A percentile compares a stretch with the other conserved stretches of the same genome.
Conservation (phyloP, 306 rosid genomes). For the Rosa chinensis region DNA sequence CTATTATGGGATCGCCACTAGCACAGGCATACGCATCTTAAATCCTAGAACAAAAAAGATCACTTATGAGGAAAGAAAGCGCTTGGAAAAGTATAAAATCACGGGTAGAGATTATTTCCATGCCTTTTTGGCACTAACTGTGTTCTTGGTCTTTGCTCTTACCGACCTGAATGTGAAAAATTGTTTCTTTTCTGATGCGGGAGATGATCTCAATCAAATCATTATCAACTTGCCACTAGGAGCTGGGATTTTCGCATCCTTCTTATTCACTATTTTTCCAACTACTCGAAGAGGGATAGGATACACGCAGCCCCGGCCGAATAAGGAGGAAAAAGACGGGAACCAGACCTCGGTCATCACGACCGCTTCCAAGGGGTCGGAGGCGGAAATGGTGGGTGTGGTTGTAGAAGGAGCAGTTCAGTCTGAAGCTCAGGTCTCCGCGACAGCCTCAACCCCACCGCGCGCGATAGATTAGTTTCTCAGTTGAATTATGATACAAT, state of each 20-base stretch:
- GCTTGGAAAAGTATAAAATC: constrained; percentile 12
- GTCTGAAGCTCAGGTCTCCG: not conserved
- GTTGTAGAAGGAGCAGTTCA: not conserved
- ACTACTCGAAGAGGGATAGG: constrained; percentile 52
- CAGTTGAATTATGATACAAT: too few species aligned
- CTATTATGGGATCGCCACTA: constrained; percentile 29
- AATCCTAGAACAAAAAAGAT: not conserved
- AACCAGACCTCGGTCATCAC: not conserved
- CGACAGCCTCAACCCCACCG: not conserved
- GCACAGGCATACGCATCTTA: constrained; percentile 26
- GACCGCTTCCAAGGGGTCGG: not conserved
- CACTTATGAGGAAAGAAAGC: not conserved
- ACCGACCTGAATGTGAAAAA: constrained; percentile 36
- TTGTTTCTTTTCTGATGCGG: constrained; percentile 36
- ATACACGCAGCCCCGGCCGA: not conserved
- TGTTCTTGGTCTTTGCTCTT: constrained; percentile 48
- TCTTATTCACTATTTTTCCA: constrained; percentile 44
- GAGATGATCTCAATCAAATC: constrained; percentile 7
- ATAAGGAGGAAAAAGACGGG: not conserved
- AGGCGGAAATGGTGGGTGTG: not conserved
- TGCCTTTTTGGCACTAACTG: constrained; percentile 28
- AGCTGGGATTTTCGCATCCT: constrained; percentile 39
- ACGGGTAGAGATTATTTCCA: constrained; percentile 33
- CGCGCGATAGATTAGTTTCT: too few species aligned
- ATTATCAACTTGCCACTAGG: constrained; percentile 37